phyloP scores from a whole-genome alignment of 202 grass and related monocot genomes.

The Hordeum pubiflorum region DNA sequence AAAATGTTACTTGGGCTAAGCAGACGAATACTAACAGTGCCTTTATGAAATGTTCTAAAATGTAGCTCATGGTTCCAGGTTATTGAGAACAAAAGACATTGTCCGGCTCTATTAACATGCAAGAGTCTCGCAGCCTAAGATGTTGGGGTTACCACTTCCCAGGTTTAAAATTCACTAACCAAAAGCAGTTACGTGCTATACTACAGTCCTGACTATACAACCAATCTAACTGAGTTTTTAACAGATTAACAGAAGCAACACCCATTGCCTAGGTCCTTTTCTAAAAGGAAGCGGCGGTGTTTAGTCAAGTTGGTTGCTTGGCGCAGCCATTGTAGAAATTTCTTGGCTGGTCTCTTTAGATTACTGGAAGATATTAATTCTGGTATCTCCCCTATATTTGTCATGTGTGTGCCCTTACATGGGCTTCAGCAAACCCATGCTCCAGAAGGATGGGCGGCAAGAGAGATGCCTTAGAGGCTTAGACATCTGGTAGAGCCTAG shows the following conservation, averaged over 20 bases:
- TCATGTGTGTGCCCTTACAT: not conserved
- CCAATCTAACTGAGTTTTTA: not conserved
- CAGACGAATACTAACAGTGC: not conserved
- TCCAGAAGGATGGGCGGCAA: not conserved
- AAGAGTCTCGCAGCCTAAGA: not conserved
- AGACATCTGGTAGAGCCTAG: not conserved
- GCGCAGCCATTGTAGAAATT: not conserved
- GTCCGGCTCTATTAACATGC: not conserved
- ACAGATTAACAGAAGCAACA: slow-evolving; percentile 11
- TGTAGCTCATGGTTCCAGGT: not conserved
- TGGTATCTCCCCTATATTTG: not conserved
- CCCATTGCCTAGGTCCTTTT: not conserved
- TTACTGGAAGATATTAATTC: not conserved
- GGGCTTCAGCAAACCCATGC: not conserved
- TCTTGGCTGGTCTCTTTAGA: not conserved
- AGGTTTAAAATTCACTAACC: not conserved
- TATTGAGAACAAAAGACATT: not conserved
- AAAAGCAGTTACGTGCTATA: not conserved
- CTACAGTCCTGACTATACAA: not conserved
- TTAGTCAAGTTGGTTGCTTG: not conserved
- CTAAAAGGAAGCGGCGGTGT: not conserved
- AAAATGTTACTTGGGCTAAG: not conserved
- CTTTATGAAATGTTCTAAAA: not conserved
- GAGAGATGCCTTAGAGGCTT: not conserved
- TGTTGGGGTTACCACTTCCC: not conserved